A percentile compares a stretch with the other conserved stretches of the same genome.
phyloP scores from a whole-genome alignment of 495 filamentous ascomycete genomes.

The Hypoxylon trugodes region DNA sequence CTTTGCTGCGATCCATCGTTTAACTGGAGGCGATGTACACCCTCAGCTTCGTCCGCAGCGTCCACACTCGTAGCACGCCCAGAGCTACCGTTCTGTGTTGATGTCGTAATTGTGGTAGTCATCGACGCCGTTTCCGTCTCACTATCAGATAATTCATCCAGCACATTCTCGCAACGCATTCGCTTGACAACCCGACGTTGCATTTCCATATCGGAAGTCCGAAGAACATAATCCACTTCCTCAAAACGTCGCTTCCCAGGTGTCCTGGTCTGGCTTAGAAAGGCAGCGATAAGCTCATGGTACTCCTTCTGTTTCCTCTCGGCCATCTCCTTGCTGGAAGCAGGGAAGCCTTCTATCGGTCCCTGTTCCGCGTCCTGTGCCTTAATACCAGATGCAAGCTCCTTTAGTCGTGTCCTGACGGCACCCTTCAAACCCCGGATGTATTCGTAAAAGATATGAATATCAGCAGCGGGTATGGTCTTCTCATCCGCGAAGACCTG shows the following conservation, averaged over 20 bases:
- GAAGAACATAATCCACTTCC: constrained; percentile 57
- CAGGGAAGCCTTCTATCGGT: constrained; percentile 49
- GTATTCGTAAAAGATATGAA: constrained; percentile 71
- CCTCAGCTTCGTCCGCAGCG: constrained; percentile 45
- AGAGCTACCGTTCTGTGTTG: constrained; percentile 34
- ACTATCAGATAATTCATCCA: constrained; percentile 55
- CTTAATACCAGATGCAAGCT: constrained; percentile 65
- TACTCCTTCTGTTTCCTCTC: constrained; percentile 61
- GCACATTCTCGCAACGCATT: constrained; percentile 58
- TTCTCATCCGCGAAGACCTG: constrained; percentile 73
- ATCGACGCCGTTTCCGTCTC: constrained; percentile 45
- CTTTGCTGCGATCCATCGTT: constrained; percentile 54
- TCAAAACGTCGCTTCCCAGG: constrained; percentile 49
- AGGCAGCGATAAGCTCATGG: constrained; percentile 60
- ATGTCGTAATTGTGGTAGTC: constrained; percentile 36
- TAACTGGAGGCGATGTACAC: constrained; percentile 48
- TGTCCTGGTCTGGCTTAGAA: constrained; percentile 46
- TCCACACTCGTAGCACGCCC: constrained; percentile 26
- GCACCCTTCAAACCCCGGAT: constrained; percentile 75
- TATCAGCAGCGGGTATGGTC: constrained; percentile 69
- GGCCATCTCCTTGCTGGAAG: constrained; percentile 51
- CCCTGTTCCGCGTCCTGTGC: constrained; percentile 58
- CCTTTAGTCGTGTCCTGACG: constrained; percentile 68
- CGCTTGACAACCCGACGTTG: constrained; percentile 58
- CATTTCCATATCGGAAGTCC: constrained; percentile 53